Conservation (phyloP, 495 filamentous ascomycete species). For the Penicillium diatomitis region DNA sequence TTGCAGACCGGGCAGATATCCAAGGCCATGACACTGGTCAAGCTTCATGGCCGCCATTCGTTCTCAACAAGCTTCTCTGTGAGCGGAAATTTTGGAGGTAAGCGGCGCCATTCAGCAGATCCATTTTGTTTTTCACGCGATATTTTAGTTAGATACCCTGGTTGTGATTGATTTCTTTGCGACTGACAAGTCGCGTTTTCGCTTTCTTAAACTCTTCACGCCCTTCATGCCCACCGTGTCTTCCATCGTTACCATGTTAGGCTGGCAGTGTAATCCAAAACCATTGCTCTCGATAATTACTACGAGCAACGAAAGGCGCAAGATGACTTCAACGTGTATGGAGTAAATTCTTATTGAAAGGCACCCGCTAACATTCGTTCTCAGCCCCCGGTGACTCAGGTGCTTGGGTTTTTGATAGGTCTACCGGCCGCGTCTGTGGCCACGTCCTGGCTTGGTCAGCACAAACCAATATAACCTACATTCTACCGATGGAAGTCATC, state of each 20-base stretch:
- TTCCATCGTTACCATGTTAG: not conserved
- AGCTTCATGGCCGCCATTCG: conserved; percentile 69
- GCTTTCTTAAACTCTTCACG: not conserved
- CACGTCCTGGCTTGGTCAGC: conserved; percentile 83
- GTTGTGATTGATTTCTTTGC: conserved; percentile 6
- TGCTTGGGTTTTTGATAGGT: conserved; percentile 84
- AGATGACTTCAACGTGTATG: conserved; percentile 6
- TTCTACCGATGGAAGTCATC: conserved; percentile 88
- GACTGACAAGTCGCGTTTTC: not conserved
- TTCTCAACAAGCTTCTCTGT: conserved; percentile 78
- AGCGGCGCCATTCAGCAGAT: conserved; percentile 20
- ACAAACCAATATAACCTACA: conserved; percentile 68
- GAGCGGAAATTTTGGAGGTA: conserved; percentile 59
- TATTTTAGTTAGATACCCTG: conserved; percentile 26
- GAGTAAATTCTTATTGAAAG: conserved; percentile 9
- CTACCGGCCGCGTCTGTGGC: conserved; percentile 70
- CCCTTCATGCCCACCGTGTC: conserved; percentile 2
- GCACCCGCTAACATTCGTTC: conserved; percentile 9
- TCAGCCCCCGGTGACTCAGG: conserved; percentile 81
- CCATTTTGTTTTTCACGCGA: conserved; percentile 21
- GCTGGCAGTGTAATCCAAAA: conserved; percentile 13
- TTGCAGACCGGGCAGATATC: conserved; percentile 69
- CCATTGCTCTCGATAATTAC: conserved; percentile 1
- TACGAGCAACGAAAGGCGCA: not conserved
- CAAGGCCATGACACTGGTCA: conserved; percentile 66